Evolutionary conservation across 371 early-diverging fungal genomes (phyloP).

Genomic region (Saksenaea oblongispora): DNA sequence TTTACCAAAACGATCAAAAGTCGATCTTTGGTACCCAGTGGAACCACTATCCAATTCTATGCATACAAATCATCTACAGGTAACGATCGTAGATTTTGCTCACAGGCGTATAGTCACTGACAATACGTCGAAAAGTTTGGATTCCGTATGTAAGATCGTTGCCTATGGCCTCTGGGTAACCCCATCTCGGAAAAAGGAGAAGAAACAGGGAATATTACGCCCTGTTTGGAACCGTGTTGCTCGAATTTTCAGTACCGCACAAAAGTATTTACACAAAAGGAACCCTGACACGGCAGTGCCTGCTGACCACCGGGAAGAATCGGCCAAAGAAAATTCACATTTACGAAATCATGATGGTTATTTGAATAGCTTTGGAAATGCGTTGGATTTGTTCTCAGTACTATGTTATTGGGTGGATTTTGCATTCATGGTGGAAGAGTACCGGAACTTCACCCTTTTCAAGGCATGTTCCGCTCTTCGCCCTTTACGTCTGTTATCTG

Average conservation of each 20-base stretch:
- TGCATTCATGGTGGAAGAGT: constrained; percentile 42
- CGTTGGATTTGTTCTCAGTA: constrained; percentile 47
- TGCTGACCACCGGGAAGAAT: neutral
- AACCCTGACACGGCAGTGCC: neutral
- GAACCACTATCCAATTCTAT: constrained; percentile 50
- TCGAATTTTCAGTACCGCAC: neutral
- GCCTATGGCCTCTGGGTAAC: constrained; percentile 55
- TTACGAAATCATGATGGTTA: constrained; percentile 35
- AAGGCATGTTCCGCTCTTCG: constrained; percentile 52
- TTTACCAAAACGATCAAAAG: constrained; percentile 45
- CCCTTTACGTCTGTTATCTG: constrained; percentile 51
- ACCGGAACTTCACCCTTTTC: constrained; percentile 52
- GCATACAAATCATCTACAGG: constrained; percentile 55
- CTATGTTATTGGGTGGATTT: constrained; percentile 58
- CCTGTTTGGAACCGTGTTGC: neutral
- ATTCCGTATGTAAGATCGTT: constrained; percentile 34
- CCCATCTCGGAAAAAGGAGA: constrained; percentile 5
- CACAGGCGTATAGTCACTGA: neutral
- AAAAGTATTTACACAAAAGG: neutral
- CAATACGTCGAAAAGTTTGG: constrained; percentile 18
- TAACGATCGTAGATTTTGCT: constrained; percentile 14
- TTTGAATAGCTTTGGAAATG: constrained; percentile 47
- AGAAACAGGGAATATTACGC: neutral
- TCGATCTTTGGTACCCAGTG: constrained; percentile 49
- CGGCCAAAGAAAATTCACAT: neutral